phyloP scores from a whole-genome alignment of 164 flowering plant genomes.

The Vitis amurensis region DNA sequence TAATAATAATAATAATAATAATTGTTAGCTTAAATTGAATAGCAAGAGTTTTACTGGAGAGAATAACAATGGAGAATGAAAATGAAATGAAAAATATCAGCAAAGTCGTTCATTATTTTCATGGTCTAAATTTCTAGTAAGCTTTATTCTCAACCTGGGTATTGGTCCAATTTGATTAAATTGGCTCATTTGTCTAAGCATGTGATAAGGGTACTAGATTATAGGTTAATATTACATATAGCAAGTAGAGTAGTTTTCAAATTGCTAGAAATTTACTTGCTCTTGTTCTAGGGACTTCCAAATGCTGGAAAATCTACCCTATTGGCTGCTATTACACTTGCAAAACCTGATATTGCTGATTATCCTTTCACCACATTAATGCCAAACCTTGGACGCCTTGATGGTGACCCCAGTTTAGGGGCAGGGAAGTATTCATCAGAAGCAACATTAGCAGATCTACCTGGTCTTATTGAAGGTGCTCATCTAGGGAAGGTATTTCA shows the following conservation, averaged over 20 bases:
- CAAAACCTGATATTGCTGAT: conserved; percentile 94
- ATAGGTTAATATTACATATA: neutral
- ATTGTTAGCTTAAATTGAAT: neutral
- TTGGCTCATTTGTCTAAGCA: too few relatives aligned
- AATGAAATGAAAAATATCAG: too few relatives aligned
- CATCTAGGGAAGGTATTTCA: conserved; percentile 89
- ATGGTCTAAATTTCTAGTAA: too few relatives aligned
- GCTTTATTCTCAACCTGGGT: too few relatives aligned
- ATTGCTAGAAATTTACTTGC: conserved; percentile 6
- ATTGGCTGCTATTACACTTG: conserved; percentile 80
- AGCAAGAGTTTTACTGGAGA: neutral
- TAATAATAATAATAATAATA: neutral
- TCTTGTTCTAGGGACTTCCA: conserved; percentile 79
- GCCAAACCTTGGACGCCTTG: conserved; percentile 98
- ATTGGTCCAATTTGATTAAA: too few relatives aligned
- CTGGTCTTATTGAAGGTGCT: conserved; percentile 99
- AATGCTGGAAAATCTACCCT: conserved; percentile 99
- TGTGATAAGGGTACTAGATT: too few relatives aligned
- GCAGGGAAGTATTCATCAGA: conserved; percentile 75
- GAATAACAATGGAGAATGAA: neutral
- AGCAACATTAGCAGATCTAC: conserved; percentile 95
- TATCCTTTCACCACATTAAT: conserved; percentile 97
- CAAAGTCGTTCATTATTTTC: too few relatives aligned
- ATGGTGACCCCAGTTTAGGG: conserved; percentile 91
- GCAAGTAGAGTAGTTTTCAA: neutral